A percentile compares a stretch with the other conserved stretches of the same genome.
Evolutionary conservation across 208 protist species (phyloP).

Genomic region (Acanthamoeba divionensis): DNA sequence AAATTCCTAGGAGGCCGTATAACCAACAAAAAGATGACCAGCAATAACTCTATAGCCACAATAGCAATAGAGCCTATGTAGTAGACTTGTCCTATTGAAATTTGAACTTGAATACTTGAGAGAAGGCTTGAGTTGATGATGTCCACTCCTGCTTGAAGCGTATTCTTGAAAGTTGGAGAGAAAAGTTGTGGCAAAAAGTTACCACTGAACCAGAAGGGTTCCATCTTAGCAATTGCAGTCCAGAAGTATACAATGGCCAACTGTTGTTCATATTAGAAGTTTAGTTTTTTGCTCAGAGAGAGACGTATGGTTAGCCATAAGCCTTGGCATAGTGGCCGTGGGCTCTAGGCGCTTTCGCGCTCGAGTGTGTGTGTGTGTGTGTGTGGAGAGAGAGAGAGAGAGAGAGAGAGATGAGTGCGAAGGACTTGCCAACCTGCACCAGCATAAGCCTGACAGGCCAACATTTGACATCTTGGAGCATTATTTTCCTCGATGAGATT

Average conservation of each 20-base stretch:
- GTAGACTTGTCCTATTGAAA: background rate
- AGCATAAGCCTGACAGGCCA: constrained; percentile 8
- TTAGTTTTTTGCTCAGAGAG: background rate
- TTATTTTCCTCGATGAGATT: background rate
- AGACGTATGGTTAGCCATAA: too few species aligned
- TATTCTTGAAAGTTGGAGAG: background rate
- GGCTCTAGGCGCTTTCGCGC: background rate
- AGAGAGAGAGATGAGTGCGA: background rate
- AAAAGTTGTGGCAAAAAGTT: constrained; percentile 28
- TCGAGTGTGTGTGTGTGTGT: background rate
- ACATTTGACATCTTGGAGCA: background rate
- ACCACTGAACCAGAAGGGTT: background rate
- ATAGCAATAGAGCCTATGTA: background rate
- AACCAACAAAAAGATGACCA: background rate
- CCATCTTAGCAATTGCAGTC: constrained; percentile 35
- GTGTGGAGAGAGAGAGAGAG: too few species aligned
- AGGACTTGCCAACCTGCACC: too few species aligned
- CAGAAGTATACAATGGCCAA: constrained; percentile 23
- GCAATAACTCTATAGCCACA: background rate
- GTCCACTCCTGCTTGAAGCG: too few species aligned
- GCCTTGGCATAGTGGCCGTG: too few species aligned
- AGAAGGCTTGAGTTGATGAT: background rate
- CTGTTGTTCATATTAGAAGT: background rate
- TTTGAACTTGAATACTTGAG: background rate
- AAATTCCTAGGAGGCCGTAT: background rate